Evolutionary conservation across 257 asterid genomes (phyloP).

Genomic region (Solanum bukasovii): DNA sequence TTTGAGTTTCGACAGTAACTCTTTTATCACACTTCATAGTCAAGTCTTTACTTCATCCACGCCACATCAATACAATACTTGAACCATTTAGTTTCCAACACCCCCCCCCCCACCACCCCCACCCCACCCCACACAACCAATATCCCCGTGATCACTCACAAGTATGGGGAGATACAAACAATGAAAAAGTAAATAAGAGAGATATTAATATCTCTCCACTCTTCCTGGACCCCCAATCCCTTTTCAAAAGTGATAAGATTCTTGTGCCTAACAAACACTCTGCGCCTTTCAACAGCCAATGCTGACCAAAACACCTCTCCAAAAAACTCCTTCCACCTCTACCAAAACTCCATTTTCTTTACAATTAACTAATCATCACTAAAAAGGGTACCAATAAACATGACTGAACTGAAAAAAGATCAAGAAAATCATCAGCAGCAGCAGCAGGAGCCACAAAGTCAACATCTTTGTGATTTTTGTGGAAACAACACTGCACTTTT

Average conservation of each 20-base stretch:
- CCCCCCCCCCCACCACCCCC: too few relatives aligned
- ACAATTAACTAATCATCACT: not conserved
- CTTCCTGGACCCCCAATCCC: not conserved
- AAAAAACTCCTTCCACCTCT: not conserved
- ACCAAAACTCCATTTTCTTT: not conserved
- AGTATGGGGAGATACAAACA: not conserved
- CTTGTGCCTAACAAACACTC: not conserved
- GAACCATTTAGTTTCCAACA: too few relatives aligned
- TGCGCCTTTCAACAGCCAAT: not conserved
- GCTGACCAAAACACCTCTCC: too few relatives aligned
- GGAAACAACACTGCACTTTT: constrained; percentile 47
- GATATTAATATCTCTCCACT: not conserved
- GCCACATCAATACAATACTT: not conserved
- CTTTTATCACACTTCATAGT: too few relatives aligned
- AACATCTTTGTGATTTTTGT: constrained; percentile 75
- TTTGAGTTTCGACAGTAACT: rapidly evolving
- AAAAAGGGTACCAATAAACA: not conserved
- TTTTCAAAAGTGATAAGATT: not conserved
- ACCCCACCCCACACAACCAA: not conserved
- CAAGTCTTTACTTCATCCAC: too few relatives aligned
- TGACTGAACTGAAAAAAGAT: not conserved
- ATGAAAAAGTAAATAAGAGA: not conserved
- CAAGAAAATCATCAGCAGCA: not conserved
- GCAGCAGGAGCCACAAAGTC: not conserved
- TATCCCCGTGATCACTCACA: not conserved